Percentiles rank a stretch among this genome's conserved stretches.
phyloP scores from a whole-genome alignment of 371 early-diverging fungal species.

The Blakeslea trispora region DNA sequence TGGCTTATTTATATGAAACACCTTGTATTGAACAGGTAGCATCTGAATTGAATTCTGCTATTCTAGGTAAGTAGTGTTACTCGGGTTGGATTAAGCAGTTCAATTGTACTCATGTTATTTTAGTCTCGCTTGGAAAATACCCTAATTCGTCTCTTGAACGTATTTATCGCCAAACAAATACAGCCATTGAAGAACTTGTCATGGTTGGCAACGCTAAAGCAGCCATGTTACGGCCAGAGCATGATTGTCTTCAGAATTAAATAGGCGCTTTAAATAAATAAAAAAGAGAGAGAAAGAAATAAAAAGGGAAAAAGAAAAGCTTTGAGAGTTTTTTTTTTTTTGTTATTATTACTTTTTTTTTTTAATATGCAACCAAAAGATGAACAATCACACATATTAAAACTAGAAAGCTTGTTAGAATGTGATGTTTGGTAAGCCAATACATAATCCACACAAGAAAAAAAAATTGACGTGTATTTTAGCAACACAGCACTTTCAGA shows the following conservation, averaged over 20 bases:
- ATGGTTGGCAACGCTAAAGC: constrained; percentile 31
- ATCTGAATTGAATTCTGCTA: constrained; percentile 69
- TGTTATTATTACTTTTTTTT: not conserved
- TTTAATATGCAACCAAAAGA: not conserved
- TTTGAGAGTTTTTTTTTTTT: too few species aligned
- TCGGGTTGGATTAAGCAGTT: too few species aligned
- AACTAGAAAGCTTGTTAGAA: not conserved
- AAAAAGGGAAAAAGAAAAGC: too few species aligned
- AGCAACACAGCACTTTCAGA: constrained; percentile 1
- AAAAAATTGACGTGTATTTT: too few species aligned
- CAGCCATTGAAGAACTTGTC: constrained; percentile 25
- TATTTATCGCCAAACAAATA: constrained; percentile 37
- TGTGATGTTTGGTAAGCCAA: not conserved
- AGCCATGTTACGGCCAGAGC: constrained; percentile 25
- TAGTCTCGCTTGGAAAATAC: constrained; percentile 32
- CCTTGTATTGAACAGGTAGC: constrained; percentile 52
- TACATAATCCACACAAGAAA: too few species aligned
- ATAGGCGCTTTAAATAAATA: too few species aligned
- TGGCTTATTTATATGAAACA: constrained; percentile 55
- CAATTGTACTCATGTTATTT: too few species aligned
- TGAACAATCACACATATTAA: not conserved
- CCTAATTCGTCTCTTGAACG: constrained; percentile 42
- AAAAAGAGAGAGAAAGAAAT: too few species aligned
- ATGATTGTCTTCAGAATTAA: constrained; percentile 24
- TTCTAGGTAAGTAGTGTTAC: constrained; percentile 66